These are phyloP conservation scores for Ogataea ramenticola DNA, from an alignment of 805 yeast species.

Conservation along the genomic window DNA sequence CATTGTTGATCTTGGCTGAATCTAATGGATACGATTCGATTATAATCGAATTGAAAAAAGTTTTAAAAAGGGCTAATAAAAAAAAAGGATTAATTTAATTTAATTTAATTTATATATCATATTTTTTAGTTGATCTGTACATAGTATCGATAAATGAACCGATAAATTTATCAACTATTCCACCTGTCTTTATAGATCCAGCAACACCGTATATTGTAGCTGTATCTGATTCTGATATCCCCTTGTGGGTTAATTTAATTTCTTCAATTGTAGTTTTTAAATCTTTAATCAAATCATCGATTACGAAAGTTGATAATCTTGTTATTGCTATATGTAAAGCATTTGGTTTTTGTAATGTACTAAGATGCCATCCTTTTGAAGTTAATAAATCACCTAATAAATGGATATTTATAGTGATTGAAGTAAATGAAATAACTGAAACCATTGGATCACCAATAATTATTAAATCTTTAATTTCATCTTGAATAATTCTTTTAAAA, in stretches of 20 bases:
- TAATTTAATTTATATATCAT: not conserved
- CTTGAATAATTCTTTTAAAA: constrained; percentile 39
- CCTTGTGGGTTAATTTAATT: constrained; percentile 27
- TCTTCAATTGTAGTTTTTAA: constrained; percentile 39
- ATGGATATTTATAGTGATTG: constrained; percentile 59
- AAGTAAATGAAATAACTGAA: constrained; percentile 76
- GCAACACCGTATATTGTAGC: constrained; percentile 95
- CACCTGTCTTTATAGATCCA: constrained; percentile 77
- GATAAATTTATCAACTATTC: constrained; percentile 75
- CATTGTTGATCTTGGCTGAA: constrained; percentile 32
- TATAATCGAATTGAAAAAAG: constrained; percentile 20
- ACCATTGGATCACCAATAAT: constrained; percentile 81
- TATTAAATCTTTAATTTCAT: constrained; percentile 48
- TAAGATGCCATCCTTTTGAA: constrained; percentile 80
- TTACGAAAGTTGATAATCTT: constrained; percentile 51
- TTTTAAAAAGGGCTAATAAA: constrained; percentile 4
- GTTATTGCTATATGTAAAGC: constrained; percentile 92
- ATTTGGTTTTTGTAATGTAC: constrained; percentile 80
- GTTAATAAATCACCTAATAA: constrained; percentile 66
- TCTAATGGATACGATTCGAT: constrained; percentile 36
- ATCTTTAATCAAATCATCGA: constrained; percentile 51
- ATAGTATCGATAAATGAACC: constrained; percentile 76
- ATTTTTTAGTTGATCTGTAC: constrained; percentile 40
- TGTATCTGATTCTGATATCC: constrained; percentile 42
- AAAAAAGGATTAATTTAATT: too few relatives aligned